Base-by-base conservation (phyloP, 495 filamentous ascomycete genomes). In the Penicillium canariense region DNA sequence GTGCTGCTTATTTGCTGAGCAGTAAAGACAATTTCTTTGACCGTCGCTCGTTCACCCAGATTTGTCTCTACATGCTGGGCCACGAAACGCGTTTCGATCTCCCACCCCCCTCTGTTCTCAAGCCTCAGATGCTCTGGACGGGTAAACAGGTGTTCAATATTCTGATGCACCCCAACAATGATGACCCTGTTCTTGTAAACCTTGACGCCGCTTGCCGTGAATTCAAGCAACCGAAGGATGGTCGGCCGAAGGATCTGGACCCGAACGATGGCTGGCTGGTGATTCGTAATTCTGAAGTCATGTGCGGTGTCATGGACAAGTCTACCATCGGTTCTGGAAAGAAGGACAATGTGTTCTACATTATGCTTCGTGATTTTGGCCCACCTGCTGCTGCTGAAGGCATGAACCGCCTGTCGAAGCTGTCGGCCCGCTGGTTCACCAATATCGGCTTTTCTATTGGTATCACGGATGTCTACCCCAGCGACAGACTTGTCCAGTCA, bases 271-370 rank as follows among this genome's bases (percentile, higher is more conserved):
- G 82, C 6, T 97, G 87, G 82, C 77, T 98, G 23, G 89, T 96
- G 14, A 85, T 98, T 59, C 87, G 94, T 35, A 97, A 97, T 61
- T 96, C 92, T 0, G 94, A 97, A 68, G 85, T 98, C 55, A 97
- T 98, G 91, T 97, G 94, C 63, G 94, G 94, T 61, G 84, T 90
- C 31, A 96, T 98, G 91, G 94, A 98, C 72, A 98, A 98, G 66
- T 86, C 89, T 2, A 96, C 91, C 0, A 88, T 98, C 36, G 94
- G 94, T 58, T 89, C 87, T 11, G 94, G 94, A 63, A 97, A 97
- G 76, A 98, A 98, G 68, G 92, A 96, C 67, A 96, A 90, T 3
- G 83, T 98, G 9, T 98, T 97, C 71, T 98, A 96, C 61, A 88
- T 97, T 50, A 92, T 98, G 61, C 80, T 97, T 55, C 82, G 94